phyloP scores from a whole-genome alignment of 2,329 filamentous ascomycete genomes.

The Paradendryphiella salina region DNA sequence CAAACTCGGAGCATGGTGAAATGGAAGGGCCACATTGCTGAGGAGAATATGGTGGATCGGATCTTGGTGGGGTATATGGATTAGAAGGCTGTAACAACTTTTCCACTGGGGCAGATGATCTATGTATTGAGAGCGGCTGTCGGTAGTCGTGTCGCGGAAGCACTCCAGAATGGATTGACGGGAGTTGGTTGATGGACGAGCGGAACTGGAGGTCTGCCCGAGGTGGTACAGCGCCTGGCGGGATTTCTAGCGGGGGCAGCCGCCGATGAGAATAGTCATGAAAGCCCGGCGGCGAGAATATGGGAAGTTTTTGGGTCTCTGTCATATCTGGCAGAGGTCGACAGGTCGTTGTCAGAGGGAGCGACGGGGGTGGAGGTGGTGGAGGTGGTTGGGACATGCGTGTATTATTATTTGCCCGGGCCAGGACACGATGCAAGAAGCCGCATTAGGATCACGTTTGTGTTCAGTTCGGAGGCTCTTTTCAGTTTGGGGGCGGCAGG shows the following conservation, averaged over 20 bases:
- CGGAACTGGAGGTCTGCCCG: conserved; percentile 46
- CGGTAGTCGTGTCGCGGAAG: conserved; percentile 37
- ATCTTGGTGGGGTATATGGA: conserved; percentile 47
- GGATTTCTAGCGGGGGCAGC: conserved; percentile 48
- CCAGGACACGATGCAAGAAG: conserved; percentile 48
- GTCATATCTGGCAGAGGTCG: conserved; percentile 49
- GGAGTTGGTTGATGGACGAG: conserved; percentile 46
- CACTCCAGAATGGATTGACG: conserved; percentile 43
- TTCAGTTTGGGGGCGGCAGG: conserved; percentile 44
- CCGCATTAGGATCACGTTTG: conserved; percentile 47
- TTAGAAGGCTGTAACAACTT: conserved; percentile 43
- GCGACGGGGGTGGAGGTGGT: conserved; percentile 48
- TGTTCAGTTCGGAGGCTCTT: conserved; percentile 43
- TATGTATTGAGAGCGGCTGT: conserved; percentile 28
- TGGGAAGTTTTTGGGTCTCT: conserved; percentile 50
- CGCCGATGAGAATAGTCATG: conserved; percentile 47
- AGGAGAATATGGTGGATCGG: conserved; percentile 48
- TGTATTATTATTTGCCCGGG: conserved; percentile 49
- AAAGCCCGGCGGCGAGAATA: conserved; percentile 48
- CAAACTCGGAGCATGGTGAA: conserved; percentile 45
- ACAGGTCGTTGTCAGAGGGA: conserved; percentile 47
- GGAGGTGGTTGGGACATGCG: conserved; percentile 50
- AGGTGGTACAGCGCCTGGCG: conserved; percentile 44
- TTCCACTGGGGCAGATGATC: conserved; percentile 41
- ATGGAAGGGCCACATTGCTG: conserved; percentile 44